Conservation (phyloP, 129 eudicot species). For the carrot (Daucus carota) region DH1_v3.0 NC_030387.2:25225001-25225500, state of each 20-base stretch:
- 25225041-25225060: conserved; percentile 9
- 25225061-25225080: conserved; percentile 25
- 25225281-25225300: conserved; percentile 25
- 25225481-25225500: conserved; percentile 29
- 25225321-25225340: conserved; percentile 21
- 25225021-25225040: conserved; percentile 27
- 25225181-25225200: background rate
- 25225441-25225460: conserved; percentile 21
- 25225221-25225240: conserved; percentile 13
- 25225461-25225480: conserved; percentile 13
- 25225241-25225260: conserved; percentile 19
- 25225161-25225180: conserved; percentile 12
- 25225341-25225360: conserved; percentile 25
- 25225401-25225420: conserved; percentile 26
- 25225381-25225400: conserved; percentile 21
- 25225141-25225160: background rate
- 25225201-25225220: background rate
- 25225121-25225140: conserved; percentile 8
- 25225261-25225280: background rate
- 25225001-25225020: conserved; percentile 9
- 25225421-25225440: conserved; percentile 14
- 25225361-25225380: conserved; percentile 15
- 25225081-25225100: background rate
- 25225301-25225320: conserved; percentile 24
- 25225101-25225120: conserved; percentile 12